phyloP scores from a whole-genome alignment of 306 rosid species.

The Cucurbita ficifolia region DNA sequence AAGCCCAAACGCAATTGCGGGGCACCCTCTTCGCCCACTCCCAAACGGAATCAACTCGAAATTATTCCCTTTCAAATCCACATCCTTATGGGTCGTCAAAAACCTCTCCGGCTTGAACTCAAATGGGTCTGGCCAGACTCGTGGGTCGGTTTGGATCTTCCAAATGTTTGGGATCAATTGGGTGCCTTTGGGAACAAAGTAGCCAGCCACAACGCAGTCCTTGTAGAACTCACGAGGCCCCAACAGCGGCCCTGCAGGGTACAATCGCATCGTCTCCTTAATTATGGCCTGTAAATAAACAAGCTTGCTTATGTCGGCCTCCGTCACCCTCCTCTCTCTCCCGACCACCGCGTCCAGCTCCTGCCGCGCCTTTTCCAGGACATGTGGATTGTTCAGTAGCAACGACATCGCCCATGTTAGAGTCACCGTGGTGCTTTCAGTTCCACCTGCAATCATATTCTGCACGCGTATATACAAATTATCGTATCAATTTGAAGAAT shows the following conservation, averaged over 20 bases:
- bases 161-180: conserved; percentile 24
- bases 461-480: neutral
- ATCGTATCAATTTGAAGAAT: too few relatives aligned
- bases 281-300: conserved; percentile 29
- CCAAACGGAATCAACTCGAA: conserved; percentile 26
- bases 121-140: conserved; percentile 2
- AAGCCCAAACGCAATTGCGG: conserved; percentile 9
- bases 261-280: conserved; percentile 40
- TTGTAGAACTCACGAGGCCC: conserved; percentile 17
- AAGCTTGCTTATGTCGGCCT: conserved; percentile 18
- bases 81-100: conserved; percentile 8
- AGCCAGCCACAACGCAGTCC: conserved; percentile 38
- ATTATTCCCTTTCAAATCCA: conserved; percentile 13
- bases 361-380: neutral
- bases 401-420: conserved; percentile 15
- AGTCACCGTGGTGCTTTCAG: conserved; percentile 9
- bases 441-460: conserved; percentile 13
- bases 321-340: neutral
- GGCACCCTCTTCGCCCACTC: conserved; percentile 29
- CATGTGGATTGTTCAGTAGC: conserved; percentile 8
- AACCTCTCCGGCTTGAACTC: conserved; percentile 29
- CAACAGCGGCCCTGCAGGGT: conserved; percentile 29
- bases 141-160: conserved; percentile 29
- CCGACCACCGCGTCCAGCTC: conserved; percentile 17
- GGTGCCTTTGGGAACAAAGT: conserved; percentile 22